Conservation (phyloP, 2,329 filamentous ascomycete genomes). For the Emmonsiellopsis sp. region DNA sequence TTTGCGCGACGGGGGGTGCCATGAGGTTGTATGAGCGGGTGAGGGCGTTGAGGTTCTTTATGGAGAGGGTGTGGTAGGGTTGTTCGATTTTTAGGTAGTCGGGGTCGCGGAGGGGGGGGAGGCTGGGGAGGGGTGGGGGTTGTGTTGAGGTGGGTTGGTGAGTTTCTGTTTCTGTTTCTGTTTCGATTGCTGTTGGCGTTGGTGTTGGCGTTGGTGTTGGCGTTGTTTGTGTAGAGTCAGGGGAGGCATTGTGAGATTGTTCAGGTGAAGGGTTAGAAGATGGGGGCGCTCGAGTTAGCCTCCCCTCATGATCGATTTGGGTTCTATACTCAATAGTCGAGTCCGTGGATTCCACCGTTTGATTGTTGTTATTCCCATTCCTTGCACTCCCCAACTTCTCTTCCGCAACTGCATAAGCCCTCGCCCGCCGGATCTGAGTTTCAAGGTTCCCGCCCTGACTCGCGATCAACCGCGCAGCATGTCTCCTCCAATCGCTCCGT, state of each 20-base stretch:
- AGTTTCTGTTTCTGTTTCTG: neutral
- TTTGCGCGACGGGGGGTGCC: constrained; percentile 84
- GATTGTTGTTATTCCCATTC: neutral
- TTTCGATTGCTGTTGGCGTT: neutral
- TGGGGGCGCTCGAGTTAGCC: constrained; percentile 6
- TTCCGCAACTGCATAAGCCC: constrained; percentile 63
- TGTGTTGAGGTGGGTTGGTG: neutral
- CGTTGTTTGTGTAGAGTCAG: neutral
- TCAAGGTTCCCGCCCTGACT: constrained; percentile 66
- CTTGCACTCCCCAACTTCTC: constrained; percentile 1
- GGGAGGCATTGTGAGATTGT: neutral
- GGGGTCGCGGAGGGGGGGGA: constrained; percentile 64
- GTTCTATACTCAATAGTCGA: constrained; percentile 4
- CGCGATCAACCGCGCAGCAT: constrained; percentile 69
- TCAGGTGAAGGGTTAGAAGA: constrained; percentile 4
- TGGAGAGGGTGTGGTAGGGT: constrained; percentile 64
- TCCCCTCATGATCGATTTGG: constrained; percentile 19
- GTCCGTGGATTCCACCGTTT: no score
- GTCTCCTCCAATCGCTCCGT: constrained; percentile 72
- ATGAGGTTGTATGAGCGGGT: constrained; percentile 89
- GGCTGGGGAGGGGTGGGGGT: constrained; percentile 25
- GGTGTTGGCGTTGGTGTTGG: no score
- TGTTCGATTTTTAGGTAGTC: constrained; percentile 64
- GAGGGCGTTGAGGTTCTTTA: constrained; percentile 68
- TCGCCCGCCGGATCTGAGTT: constrained; percentile 61